These are phyloP conservation scores for Medicago arabica DNA, from an alignment of 306 rosid species.

Conservation along the genomic window DNA sequence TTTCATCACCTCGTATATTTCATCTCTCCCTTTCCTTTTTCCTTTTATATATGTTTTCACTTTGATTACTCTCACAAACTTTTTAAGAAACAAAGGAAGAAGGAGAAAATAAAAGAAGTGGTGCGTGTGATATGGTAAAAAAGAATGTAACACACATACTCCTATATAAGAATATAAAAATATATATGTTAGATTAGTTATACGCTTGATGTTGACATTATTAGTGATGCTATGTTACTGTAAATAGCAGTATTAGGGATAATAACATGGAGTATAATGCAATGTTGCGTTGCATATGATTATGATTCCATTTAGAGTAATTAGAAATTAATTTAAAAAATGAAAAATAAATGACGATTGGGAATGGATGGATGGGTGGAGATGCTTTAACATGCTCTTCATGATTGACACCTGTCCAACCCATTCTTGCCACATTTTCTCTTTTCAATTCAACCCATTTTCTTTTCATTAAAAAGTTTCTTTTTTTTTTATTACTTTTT, in stretches of 20 bases:
- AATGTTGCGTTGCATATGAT: constrained; percentile 4
- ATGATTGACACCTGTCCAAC: constrained; percentile 62
- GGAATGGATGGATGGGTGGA: constrained; percentile 58
- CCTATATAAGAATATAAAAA: too few species aligned
- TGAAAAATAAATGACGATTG: not conserved
- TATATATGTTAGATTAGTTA: not conserved
- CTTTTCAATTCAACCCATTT: constrained; percentile 25
- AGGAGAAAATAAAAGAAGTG: too few species aligned
- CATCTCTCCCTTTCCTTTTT: too few species aligned
- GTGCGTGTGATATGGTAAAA: too few species aligned
- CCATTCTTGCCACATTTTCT: constrained; percentile 20
- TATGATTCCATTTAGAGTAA: constrained; percentile 9
- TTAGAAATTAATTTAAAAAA: not conserved
- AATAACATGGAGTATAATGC: not conserved
- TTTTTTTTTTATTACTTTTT: not conserved
- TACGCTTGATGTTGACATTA: not conserved
- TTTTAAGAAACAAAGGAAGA: too few species aligned
- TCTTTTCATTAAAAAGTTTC: constrained; percentile 23
- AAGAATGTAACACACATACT: too few species aligned
- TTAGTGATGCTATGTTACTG: not conserved
- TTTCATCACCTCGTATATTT: too few species aligned
- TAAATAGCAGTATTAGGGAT: not conserved
- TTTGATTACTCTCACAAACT: not conserved
- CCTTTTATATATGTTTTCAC: too few species aligned
- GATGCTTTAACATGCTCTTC: constrained; percentile 56